Base-by-base conservation (phyloP, 2,329 filamentous ascomycete genomes). In the Xylaria sp. region DNA sequence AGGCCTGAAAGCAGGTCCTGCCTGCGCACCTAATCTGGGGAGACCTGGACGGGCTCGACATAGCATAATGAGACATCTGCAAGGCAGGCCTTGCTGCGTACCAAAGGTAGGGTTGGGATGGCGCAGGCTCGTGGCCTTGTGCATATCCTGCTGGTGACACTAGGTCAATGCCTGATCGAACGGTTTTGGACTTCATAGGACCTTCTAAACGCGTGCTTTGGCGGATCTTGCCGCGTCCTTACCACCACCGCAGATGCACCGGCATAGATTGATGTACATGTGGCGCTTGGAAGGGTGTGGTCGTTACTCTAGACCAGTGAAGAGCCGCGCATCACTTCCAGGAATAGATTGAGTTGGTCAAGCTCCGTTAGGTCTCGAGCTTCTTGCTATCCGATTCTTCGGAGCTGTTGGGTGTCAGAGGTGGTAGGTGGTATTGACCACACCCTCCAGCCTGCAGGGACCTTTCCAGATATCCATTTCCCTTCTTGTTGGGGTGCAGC, bases 1-100 rank as follows among this genome's bases (percentile, higher is more conserved):
- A 50, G 59, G 58, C 54, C 54, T 61, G 52, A 55, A 56, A 56
- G 54, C 50, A 55, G 50, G 54, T 50, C 44, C 48, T 59, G 52
- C 52, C 54, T n/a, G n/a, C n/a, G n/a, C n/a, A n/a, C n/a, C n/a
- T 47, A 48, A 59, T 57, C 54, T 59, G 37, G 55, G 52, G 56
- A 45, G 38, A 44, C 42, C 42, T 29, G 52, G 47, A 34, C 29
- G 16, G 11, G 29, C 8, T 34, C 29, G 48, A 47, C 39, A 40
- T 61, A 56, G 56, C 50, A 59, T 56, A 49, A 48, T 50, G 52
- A 54, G 52, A 22, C 3, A 11, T 13, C 29, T 22, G 45, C 49
- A 49, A 20, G 43, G 45, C 49, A 49, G 24, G 43, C 45, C 37
- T 26, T 56, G 49, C 50, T 58, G 58, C 50, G 58, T 53, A 61